Conservation (phyloP, 352 stramenopile species). For the Globisporangium radiosum region DNA sequence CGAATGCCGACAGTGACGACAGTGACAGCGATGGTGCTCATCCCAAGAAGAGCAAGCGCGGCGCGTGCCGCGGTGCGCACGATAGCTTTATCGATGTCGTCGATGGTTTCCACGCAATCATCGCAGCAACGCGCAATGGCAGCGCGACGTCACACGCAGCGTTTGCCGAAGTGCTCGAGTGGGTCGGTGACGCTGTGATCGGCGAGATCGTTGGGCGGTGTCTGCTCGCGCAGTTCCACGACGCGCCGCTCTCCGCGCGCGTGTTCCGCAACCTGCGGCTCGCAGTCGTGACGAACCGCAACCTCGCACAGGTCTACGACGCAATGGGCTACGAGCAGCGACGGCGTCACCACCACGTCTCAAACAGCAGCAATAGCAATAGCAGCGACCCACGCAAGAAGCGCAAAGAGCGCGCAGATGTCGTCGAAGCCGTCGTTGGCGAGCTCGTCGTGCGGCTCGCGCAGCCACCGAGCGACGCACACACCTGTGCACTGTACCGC, state of each 20-base stretch:
- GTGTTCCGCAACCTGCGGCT: constrained; percentile 66
- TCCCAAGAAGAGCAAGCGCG: constrained; percentile 5
- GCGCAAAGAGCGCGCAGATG: constrained; percentile 56
- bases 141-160: constrained; percentile 6
- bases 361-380: too few relatives aligned
- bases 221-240: constrained; percentile 58
- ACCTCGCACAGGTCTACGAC: constrained; percentile 59
- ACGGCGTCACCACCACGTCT: constrained; percentile 1
- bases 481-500: constrained; percentile 21
- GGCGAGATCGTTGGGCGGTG: constrained; percentile 63
- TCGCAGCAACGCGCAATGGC: neutral
- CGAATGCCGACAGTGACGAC: neutral
- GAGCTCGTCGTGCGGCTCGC: constrained; percentile 55
- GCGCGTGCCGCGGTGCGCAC: too few relatives aligned
- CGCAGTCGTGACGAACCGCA: constrained; percentile 62
- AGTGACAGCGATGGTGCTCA: too few relatives aligned
- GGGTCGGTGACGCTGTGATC: constrained; percentile 68
- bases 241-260: constrained; percentile 40
- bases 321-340: constrained; percentile 48
- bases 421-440: constrained; percentile 60
- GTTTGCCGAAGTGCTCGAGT: constrained; percentile 64
- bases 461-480: constrained; percentile 18
- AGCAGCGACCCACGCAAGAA: constrained; percentile 15
- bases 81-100: constrained; percentile 9
- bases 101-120: constrained; percentile 29